A percentile compares a stretch with the other conserved stretches of the same genome.
Conservation (phyloP, 2,329 filamentous ascomycete genomes). For the Ophiostoma triangulosporum region DNA sequence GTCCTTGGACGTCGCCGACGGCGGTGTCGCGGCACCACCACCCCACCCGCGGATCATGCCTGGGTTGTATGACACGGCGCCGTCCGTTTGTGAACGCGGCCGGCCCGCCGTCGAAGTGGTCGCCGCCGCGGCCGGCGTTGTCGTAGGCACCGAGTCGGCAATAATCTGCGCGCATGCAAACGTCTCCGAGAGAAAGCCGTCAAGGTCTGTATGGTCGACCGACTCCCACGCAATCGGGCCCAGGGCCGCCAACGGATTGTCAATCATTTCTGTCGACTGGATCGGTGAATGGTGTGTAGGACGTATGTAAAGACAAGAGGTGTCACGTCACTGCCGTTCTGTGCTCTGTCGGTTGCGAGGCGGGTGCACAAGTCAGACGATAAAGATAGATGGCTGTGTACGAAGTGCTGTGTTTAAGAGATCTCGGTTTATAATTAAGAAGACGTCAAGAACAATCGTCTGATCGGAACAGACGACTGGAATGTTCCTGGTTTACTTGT, state of each 20-base stretch:
- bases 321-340: too few species aligned
- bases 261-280: neutral
- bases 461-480: too few species aligned
- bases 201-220: conserved; percentile 13
- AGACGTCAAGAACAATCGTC: too few species aligned
- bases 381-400: neutral
- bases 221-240: conserved; percentile 35
- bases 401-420: too few species aligned
- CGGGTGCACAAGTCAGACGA: too few species aligned
- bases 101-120: conserved; percentile 26
- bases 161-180: conserved; percentile 12
- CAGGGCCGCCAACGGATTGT: conserved; percentile 34
- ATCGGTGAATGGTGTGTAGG: neutral
- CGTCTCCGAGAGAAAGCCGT: conserved; percentile 10
- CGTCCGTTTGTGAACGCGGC: conserved; percentile 41
- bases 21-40: neutral
- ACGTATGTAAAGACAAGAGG: neutral
- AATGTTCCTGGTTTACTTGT: too few species aligned
- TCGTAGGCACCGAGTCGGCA: conserved; percentile 11
- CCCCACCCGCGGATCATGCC: conserved; percentile 5
- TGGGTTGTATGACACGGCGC: conserved; percentile 25
- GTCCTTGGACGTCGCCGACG: neutral
- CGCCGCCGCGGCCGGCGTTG: neutral
- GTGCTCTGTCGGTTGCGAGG: too few species aligned
- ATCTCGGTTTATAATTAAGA: too few species aligned